Percentiles rank a stretch among this genome's conserved stretches.
Evolutionary conservation across 768 basidiomycete genomes (phyloP).

Genomic region (Pholiota microspora): DNA sequence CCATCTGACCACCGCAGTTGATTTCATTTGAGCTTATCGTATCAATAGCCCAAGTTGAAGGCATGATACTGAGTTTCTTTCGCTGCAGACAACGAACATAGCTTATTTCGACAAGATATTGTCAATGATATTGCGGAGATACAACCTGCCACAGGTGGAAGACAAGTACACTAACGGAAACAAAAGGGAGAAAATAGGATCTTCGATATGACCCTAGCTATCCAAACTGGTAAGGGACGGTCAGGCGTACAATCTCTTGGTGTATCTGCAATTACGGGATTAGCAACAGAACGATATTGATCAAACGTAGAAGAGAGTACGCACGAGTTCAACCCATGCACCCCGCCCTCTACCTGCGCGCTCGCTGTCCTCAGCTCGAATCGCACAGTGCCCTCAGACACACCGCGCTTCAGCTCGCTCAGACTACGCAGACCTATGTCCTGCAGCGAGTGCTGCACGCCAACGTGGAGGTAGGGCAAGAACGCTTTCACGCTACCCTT

Average conservation of each 20-base stretch:
- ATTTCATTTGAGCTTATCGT: too few relatives aligned
- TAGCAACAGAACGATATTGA: not conserved
- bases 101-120: not conserved
- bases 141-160: not conserved
- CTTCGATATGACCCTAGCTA: not conserved
- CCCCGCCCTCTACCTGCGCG: slow-evolving; percentile 94
- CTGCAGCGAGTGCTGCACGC: slow-evolving; percentile 92
- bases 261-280: slow-evolving; percentile 11
- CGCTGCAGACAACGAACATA: too few relatives aligned
- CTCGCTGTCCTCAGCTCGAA: slow-evolving; percentile 94
- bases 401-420: slow-evolving; percentile 61
- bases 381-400: slow-evolving; percentile 63
- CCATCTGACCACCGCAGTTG: too few relatives aligned
- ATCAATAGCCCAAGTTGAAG: too few relatives aligned
- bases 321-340: slow-evolving; percentile 92
- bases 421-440: slow-evolving; percentile 83
- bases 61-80: too few relatives aligned
- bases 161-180: not conserved
- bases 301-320: not conserved
- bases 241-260: slow-evolving; percentile 19
- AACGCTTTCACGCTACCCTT: slow-evolving; percentile 95
- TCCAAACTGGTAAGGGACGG: not conserved
- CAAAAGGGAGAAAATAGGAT: not conserved
- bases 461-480: slow-evolving; percentile 78
- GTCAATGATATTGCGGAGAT: not conserved